Conservation (phyloP, 2,329 filamentous ascomycete species). For the Harringtonia lauricola region DNA sequence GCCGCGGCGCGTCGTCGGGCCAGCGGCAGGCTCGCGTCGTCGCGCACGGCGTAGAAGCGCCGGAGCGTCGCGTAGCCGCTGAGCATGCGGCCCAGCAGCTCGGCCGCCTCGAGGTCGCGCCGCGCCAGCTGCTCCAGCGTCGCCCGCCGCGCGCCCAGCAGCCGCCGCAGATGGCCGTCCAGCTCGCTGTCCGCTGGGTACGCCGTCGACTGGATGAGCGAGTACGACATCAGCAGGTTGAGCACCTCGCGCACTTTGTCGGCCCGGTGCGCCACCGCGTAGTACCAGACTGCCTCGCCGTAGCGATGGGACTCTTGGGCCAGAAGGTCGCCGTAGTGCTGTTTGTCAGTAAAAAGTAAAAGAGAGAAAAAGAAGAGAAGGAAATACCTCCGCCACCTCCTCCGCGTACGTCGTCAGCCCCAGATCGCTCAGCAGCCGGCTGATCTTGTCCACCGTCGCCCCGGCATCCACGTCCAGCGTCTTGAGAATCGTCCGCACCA, state of each 20-base stretch:
- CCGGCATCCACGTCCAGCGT: slow-evolving; percentile 54
- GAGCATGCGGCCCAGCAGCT: slow-evolving; percentile 72
- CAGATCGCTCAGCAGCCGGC: slow-evolving; percentile 64
- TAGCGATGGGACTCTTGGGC: slow-evolving; percentile 64
- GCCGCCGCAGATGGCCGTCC: slow-evolving; percentile 57
- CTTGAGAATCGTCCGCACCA: slow-evolving; percentile 57
- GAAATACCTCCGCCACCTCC: slow-evolving; percentile 64
- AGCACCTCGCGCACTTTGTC: slow-evolving; percentile 76
- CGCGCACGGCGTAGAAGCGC: slow-evolving; percentile 81
- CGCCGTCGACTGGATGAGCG: slow-evolving; percentile 70
- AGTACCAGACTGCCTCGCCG: slow-evolving; percentile 82
- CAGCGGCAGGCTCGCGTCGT: slow-evolving; percentile 38
- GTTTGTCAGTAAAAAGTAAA: neutral
- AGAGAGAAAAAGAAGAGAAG: neutral
- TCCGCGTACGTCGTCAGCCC: slow-evolving; percentile 71
- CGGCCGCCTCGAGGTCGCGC: slow-evolving; percentile 69
- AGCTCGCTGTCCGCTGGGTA: slow-evolving; percentile 64
- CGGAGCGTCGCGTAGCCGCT: slow-evolving; percentile 88
- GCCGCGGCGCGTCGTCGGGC: slow-evolving; percentile 60
- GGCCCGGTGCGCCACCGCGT: slow-evolving; percentile 69
- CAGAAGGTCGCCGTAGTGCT: slow-evolving; percentile 77
- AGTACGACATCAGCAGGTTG: slow-evolving; percentile 78
- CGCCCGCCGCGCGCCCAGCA: slow-evolving; percentile 61
- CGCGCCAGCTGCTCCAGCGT: slow-evolving; percentile 62
- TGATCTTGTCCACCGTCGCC: slow-evolving; percentile 68